A percentile compares a stretch with the other conserved stretches of the same genome.
Evolutionary conservation across 345 rosid genomes (phyloP).

Genomic region (Citrus unshiu): DNA sequence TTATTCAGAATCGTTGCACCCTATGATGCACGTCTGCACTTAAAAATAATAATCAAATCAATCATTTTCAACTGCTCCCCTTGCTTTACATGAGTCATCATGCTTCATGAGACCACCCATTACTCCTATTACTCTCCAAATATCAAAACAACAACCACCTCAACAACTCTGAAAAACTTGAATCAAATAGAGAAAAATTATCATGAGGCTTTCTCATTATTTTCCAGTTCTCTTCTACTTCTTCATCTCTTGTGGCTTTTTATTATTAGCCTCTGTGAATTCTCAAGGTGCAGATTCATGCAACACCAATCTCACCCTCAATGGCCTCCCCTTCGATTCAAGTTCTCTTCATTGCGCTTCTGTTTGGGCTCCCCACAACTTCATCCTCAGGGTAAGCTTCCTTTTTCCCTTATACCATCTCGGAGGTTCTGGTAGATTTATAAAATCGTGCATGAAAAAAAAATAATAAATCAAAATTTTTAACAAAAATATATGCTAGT

Average conservation of each 20-base stretch:
- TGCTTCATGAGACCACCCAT: not conserved
- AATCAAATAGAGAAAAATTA: not conserved
- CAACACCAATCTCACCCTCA: conserved; percentile 33
- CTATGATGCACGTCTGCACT: not conserved
- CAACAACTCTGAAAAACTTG: not conserved
- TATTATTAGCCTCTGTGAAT: conserved; percentile 4
- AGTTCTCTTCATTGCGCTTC: conserved; percentile 48
- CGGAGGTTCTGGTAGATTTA: not conserved
- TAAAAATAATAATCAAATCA: not conserved
- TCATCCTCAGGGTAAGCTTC: conserved; percentile 65
- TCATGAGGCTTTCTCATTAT: not conserved
- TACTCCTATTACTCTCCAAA: not conserved
- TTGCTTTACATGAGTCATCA: not conserved
- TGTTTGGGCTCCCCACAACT: conserved; percentile 42
- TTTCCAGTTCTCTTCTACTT: not conserved
- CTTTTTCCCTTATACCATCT: not conserved
- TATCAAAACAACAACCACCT: not conserved
- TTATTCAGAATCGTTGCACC: not conserved
- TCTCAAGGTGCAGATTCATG: conserved; percentile 41
- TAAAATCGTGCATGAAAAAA: not conserved
- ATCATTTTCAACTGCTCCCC: conserved; percentile 5
- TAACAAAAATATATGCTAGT: too few species aligned
- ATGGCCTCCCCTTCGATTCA: conserved; percentile 31
- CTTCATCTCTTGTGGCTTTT: not conserved
- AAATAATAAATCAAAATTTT: too few species aligned